Conservation (phyloP, 176 grass and related monocot genomes). For the Neostapfia colusana region DNA sequence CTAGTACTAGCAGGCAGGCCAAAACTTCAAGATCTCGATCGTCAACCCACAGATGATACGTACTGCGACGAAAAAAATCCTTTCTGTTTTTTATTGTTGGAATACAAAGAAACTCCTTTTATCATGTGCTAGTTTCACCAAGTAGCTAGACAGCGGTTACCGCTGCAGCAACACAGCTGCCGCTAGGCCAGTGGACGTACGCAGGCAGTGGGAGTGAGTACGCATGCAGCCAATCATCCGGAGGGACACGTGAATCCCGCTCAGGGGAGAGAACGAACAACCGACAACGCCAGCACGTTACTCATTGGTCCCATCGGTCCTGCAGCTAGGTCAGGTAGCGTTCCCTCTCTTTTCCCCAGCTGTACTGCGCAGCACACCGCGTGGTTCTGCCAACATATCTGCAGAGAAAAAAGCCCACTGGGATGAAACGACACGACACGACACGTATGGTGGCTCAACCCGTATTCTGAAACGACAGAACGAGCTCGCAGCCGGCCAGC, state of each 20-base stretch:
- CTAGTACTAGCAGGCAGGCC: too few species aligned
- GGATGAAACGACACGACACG: not conserved
- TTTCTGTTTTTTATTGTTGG: too few species aligned
- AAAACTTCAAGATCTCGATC: not conserved
- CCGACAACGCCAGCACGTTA: conserved; percentile 81
- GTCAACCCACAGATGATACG: not conserved
- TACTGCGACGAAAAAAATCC: not conserved
- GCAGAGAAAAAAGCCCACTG: not conserved
- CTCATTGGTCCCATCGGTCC: conserved; percentile 54
- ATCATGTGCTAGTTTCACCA: not conserved
- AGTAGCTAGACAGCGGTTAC: not conserved
- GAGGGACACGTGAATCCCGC: conserved; percentile 30
- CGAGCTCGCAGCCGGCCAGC: too few species aligned
- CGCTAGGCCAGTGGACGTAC: conserved; percentile 14
- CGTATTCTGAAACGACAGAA: too few species aligned
- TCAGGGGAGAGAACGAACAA: conserved; percentile 48
- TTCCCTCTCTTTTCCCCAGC: not conserved
- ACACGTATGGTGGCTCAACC: not conserved
- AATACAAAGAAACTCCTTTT: not conserved
- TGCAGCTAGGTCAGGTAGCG: not conserved
- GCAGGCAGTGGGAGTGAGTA: not conserved
- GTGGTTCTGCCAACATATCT: not conserved
- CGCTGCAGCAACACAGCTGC: not conserved
- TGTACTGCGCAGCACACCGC: not conserved
- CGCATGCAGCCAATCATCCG: conserved; percentile 43